These are phyloP conservation scores for Kurtzmaniella natalensis DNA, from an alignment of 1,139 yeast species.

Conservation along the genomic window DNA sequence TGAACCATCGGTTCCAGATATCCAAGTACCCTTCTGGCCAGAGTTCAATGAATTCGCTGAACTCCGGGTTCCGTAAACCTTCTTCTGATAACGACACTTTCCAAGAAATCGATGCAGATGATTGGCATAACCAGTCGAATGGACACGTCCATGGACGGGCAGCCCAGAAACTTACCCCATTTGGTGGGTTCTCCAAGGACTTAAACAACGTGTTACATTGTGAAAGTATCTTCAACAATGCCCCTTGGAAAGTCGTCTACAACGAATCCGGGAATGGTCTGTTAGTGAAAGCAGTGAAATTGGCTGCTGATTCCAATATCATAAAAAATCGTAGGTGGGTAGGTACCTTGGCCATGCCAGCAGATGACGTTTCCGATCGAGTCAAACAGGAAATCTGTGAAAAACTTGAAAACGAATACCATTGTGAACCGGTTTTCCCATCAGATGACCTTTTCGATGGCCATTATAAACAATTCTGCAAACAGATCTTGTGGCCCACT, in stretches of 20 bases:
- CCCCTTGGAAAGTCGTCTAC: slow-evolving; percentile 72
- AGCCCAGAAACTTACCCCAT: slow-evolving; percentile 52
- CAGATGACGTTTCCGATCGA: slow-evolving; percentile 64
- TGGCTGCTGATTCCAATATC: slow-evolving; percentile 49
- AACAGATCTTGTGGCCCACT: slow-evolving; percentile 95
- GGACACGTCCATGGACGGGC: slow-evolving; percentile 28
- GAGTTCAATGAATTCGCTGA: no score
- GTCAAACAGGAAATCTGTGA: slow-evolving; percentile 49
- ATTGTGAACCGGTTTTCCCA: slow-evolving; percentile 66
- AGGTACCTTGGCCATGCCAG: slow-evolving; percentile 88
- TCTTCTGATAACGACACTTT: no score
- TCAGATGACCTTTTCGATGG: slow-evolving; percentile 81
- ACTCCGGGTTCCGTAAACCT: no score
- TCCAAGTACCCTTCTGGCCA: no score
- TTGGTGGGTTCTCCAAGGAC: slow-evolving; percentile 67
- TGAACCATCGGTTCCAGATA: no score
- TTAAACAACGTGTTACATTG: slow-evolving; percentile 40
- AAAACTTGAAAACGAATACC: slow-evolving; percentile 42
- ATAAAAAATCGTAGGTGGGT: slow-evolving; percentile 63
- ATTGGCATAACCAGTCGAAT: slow-evolving; percentile 18
- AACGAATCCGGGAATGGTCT: slow-evolving; percentile 86
- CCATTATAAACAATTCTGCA: slow-evolving; percentile 85
- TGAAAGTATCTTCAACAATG: slow-evolving; percentile 58
- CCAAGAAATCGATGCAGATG: slow-evolving; percentile 11
- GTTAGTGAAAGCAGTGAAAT: slow-evolving; percentile 74